A percentile compares a stretch with the other conserved stretches of the same genome.
These are phyloP conservation scores for Apodospora peruviana DNA, from an alignment of 495 filamentous ascomycete species.

Conservation along the genomic window DNA sequence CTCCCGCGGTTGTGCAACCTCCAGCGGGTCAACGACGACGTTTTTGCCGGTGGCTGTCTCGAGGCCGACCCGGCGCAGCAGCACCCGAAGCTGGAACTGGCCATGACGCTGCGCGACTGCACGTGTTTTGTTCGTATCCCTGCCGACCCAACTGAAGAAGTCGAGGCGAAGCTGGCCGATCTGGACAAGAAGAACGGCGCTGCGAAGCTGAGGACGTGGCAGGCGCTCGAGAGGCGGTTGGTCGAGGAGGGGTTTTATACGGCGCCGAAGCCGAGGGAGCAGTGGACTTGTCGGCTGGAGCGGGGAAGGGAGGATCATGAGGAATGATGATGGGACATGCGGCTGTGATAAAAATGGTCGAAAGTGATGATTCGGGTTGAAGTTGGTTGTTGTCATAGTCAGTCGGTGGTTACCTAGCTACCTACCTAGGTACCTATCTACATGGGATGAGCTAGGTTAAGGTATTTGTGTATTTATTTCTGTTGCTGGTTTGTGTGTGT, in stretches of 20 bases:
- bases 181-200: constrained; percentile 77
- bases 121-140: constrained; percentile 70
- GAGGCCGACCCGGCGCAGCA: constrained; percentile 14
- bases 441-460: too few species aligned
- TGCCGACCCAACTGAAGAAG: constrained; percentile 14
- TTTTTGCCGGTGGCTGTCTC: constrained; percentile 24
- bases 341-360: background rate
- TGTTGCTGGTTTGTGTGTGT: too few species aligned
- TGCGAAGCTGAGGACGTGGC: constrained; percentile 72
- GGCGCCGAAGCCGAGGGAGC: constrained; percentile 29
- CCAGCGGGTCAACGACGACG: constrained; percentile 46
- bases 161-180: constrained; percentile 78
- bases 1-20: constrained; percentile 41
- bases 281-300: constrained; percentile 19
- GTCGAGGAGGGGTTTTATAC: constrained; percentile 73
- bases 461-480: too few species aligned
- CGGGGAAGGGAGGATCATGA: background rate
- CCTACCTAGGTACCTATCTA: too few species aligned
- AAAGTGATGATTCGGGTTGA: too few species aligned
- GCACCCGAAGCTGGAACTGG: constrained; percentile 36
- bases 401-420: too few species aligned
- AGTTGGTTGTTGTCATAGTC: too few species aligned
- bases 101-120: constrained; percentile 89
- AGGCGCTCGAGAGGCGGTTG: constrained; percentile 53
- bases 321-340: background rate